Conservation (phyloP, 805 yeast genomes). For the Cyberlindnera mycetangii region DNA sequence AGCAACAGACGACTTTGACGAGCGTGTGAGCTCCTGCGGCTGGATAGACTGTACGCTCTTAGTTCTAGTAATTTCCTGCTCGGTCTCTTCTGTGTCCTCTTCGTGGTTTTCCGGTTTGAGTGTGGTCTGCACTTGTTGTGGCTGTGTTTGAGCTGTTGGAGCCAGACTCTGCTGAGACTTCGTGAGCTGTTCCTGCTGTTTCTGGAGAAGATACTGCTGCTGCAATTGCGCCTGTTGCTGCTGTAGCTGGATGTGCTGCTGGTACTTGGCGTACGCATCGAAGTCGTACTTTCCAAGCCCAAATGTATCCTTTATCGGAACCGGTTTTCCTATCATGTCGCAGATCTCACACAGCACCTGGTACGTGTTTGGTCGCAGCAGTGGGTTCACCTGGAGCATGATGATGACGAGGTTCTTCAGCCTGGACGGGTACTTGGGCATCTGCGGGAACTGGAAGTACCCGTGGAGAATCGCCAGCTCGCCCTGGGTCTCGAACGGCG, state of each 20-base stretch:
- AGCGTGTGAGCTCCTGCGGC: constrained; percentile 22
- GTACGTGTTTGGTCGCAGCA: constrained; percentile 79
- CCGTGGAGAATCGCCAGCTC: constrained; percentile 87
- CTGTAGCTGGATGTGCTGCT: constrained; percentile 35
- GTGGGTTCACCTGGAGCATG: constrained; percentile 80
- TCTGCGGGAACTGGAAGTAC: constrained; percentile 68
- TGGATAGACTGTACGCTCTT: constrained; percentile 10
- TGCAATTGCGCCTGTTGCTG: constrained; percentile 37
- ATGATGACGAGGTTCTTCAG: constrained; percentile 73
- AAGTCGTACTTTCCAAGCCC: constrained; percentile 54
- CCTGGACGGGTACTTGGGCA: constrained; percentile 67
- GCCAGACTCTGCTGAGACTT: background rate
- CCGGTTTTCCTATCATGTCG: constrained; percentile 49
- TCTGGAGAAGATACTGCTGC: constrained; percentile 19
- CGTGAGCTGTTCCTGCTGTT: constrained; percentile 20
- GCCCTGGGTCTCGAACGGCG: constrained; percentile 86
- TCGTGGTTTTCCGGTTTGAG: constrained; percentile 1
- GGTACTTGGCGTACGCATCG: constrained; percentile 52
- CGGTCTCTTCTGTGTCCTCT: background rate
- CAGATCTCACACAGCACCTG: constrained; percentile 70
- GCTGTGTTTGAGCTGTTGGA: constrained; percentile 1
- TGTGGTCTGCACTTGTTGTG: background rate
- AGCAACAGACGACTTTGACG: constrained; percentile 27
- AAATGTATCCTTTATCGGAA: constrained; percentile 44
- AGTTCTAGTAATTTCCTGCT: background rate